Base-by-base conservation (phyloP, 208 protist species). In the Angomonas ambiguus region DNA sequence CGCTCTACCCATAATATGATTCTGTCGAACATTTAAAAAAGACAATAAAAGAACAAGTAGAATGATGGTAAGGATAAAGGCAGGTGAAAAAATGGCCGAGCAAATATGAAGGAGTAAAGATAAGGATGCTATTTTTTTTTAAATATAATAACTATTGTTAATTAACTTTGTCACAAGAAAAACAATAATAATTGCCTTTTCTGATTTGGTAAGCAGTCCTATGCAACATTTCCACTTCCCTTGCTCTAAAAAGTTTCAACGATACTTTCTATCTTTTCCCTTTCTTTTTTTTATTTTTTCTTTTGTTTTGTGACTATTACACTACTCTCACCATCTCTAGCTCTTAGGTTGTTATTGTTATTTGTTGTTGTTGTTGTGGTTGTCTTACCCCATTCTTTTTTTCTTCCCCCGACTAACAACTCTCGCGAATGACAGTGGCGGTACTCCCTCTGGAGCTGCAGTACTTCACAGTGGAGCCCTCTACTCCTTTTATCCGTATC, bases 1-100 rank as follows among this genome's bases (percentile, higher is more conserved):
- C 62, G 73, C 38, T 76, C 71, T 27, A 82, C 86, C n/a, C 79
- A 84, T 64, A 42, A 60, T 6, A 67, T 89, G 35, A 56, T 94
- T 27, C 51, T 91, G 2, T 69, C 65, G 13, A 79, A 42, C 56
- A 51, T 94, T 27, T 91, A 87, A 77, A 25, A 13, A 16, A n/a
- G n/a, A 30, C n/a, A 56, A 56, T 30, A 56, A 11, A 56, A 24
- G 11, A 30, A 20, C 11, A 56, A 56, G 5, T 56, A 56, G 8
- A 30, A 56, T 27, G n/a, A 24, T 27, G 25, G 18, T 11, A 56
- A 56, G 25, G 38, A 45, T 45, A 45, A 16, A 5, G n/a, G 49
- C 27, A 24, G 25, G 24, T 10, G 24, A 56, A 24, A 18, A 56
- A 56, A 56, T 10, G 49, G 24, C 8, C 49, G 49, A 56, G 49